Evolutionary conservation across 257 asterid species (phyloP).

Genomic region (Petunia axillaris): DNA sequence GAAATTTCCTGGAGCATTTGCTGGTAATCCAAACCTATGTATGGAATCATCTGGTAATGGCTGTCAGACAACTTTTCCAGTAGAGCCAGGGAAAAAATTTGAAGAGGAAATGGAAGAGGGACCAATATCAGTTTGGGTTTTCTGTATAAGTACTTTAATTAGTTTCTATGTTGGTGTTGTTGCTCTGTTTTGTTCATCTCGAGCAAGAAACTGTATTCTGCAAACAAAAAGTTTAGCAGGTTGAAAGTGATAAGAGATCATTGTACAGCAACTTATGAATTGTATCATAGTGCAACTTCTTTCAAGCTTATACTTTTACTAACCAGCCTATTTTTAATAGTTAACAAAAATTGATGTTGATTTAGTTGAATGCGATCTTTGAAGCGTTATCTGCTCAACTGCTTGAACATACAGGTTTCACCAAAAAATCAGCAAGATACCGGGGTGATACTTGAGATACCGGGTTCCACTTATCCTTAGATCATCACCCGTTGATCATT

Average conservation of each 20-base stretch:
- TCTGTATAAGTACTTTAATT: slow-evolving; percentile 71
- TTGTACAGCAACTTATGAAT: slow-evolving; percentile 25
- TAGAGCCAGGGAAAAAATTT: slow-evolving; percentile 39
- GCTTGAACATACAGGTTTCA: neutral
- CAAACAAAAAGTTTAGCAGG: slow-evolving; percentile 48
- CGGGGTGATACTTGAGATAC: neutral
- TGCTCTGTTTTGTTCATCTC: slow-evolving; percentile 65
- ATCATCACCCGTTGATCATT: neutral
- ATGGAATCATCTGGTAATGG: slow-evolving; percentile 51
- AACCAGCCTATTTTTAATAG: neutral
- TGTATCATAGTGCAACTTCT: slow-evolving; percentile 17
- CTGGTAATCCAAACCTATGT: slow-evolving; percentile 80
- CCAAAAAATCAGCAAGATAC: neutral
- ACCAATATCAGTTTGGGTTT: slow-evolving; percentile 58
- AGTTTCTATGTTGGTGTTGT: slow-evolving; percentile 69
- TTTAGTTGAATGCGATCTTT: neutral
- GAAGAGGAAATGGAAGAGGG: slow-evolving; percentile 49
- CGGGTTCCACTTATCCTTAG: neutral
- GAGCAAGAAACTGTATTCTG: slow-evolving; percentile 78
- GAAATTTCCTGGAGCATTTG: slow-evolving; percentile 84
- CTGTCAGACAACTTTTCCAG: slow-evolving; percentile 47
- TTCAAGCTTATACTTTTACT: slow-evolving; percentile 1
- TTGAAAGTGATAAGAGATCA: slow-evolving; percentile 2
- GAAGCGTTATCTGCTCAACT: neutral
- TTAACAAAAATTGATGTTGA: neutral